phyloP scores from a whole-genome alignment of 257 asterid species.

The Scutellaria barbata region DNA sequence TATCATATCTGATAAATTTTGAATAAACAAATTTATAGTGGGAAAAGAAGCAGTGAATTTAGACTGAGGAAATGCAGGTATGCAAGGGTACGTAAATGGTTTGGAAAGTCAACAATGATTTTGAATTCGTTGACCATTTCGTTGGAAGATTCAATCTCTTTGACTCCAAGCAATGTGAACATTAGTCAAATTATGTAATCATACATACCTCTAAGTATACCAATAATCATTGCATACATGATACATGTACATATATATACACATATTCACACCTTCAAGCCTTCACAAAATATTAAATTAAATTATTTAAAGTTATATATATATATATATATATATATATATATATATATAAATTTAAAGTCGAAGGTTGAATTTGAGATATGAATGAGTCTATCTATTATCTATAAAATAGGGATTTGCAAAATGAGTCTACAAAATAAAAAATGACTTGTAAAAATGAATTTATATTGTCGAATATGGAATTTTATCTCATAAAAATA shows the following conservation, averaged over 20 bases:
- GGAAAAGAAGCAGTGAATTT: slow-evolving; percentile 32
- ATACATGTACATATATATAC: too few relatives aligned
- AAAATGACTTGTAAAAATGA: too few relatives aligned
- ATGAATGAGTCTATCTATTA: too few relatives aligned
- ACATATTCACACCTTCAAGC: neutral
- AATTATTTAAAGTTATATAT: neutral
- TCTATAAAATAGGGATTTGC: too few relatives aligned
- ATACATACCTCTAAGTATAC: neutral
- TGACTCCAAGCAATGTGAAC: slow-evolving; percentile 37
- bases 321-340: too few relatives aligned
- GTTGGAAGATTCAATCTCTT: slow-evolving; percentile 39
- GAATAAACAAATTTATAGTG: slow-evolving; percentile 7
- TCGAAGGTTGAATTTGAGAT: too few relatives aligned
- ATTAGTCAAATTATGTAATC: slow-evolving; percentile 29
- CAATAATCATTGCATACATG: neutral
- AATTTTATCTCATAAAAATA: too few relatives aligned
- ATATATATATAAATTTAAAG: too few relatives aligned
- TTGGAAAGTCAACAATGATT: slow-evolving; percentile 42
- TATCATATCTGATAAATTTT: too few relatives aligned
- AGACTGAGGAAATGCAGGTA: neutral
- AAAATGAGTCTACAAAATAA: too few relatives aligned
- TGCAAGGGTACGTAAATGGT: slow-evolving; percentile 16
- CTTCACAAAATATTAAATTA: neutral
- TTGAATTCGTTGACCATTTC: slow-evolving; percentile 35
- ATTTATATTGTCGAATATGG: too few relatives aligned